A percentile compares a stretch with the other conserved stretches of the same genome.
These are phyloP conservation scores for Pseudogymnoascus verrucosus DNA, from an alignment of 2,329 filamentous ascomycete genomes.

Conservation along the genomic window DNA sequence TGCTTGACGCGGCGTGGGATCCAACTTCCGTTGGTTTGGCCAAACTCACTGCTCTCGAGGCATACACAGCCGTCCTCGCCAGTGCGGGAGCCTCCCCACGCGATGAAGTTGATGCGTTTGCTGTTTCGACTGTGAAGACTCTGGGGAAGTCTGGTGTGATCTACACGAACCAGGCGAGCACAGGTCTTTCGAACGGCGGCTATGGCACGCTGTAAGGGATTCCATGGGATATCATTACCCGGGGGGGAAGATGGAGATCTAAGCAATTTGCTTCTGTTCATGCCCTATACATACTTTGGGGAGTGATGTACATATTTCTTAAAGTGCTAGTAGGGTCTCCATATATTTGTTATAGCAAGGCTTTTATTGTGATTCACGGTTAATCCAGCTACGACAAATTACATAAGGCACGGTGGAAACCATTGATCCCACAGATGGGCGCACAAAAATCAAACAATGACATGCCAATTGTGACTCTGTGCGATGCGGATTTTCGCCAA, in stretches of 20 bases:
- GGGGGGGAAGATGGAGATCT: not conserved
- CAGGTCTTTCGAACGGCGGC: constrained; percentile 22
- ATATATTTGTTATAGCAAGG: not conserved
- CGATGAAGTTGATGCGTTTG: constrained; percentile 24
- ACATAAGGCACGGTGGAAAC: too few species aligned
- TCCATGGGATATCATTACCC: not conserved
- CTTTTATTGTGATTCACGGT: too few species aligned
- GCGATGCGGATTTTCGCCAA: too few species aligned
- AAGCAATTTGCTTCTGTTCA: not conserved
- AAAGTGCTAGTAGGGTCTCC: not conserved
- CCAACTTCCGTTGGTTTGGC: constrained; percentile 17
- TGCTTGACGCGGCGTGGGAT: constrained; percentile 20
- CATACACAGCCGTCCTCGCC: constrained; percentile 29
- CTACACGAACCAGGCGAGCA: constrained; percentile 21
- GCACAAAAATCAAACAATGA: too few species aligned
- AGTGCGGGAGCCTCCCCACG: constrained; percentile 31
- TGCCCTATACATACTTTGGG: not conserved
- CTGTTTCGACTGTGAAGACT: constrained; percentile 19
- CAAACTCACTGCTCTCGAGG: constrained; percentile 29
- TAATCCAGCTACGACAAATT: too few species aligned
- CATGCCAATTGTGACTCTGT: not conserved
- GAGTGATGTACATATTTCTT: not conserved
- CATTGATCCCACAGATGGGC: too few species aligned
- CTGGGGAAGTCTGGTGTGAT: constrained; percentile 20
- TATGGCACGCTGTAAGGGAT: constrained; percentile 18